Percentiles rank a stretch among this genome's conserved stretches.
These are phyloP conservation scores for Aspergillus ostianus DNA, from an alignment of 495 filamentous ascomycete species.

Conservation along the genomic window DNA sequence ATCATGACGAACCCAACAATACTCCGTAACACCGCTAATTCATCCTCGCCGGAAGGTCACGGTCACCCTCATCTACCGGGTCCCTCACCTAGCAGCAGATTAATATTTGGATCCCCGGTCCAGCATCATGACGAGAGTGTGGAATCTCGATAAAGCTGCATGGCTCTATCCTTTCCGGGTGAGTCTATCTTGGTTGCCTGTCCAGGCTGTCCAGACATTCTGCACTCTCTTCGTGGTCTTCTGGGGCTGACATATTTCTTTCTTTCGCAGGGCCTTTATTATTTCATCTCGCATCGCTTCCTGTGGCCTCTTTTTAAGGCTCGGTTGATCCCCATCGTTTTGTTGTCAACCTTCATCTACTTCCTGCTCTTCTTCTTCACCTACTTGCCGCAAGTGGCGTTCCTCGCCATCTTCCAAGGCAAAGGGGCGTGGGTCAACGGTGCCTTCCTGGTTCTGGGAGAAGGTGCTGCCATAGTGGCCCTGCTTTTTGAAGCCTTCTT, in stretches of 20 bases:
- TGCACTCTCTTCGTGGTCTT: background rate
- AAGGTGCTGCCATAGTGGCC: slow-evolving; percentile 59
- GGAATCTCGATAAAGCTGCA: slow-evolving; percentile 39
- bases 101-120: background rate
- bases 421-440: slow-evolving; percentile 60
- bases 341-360: slow-evolving; percentile 60
- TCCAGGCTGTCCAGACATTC: background rate
- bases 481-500: slow-evolving; percentile 67
- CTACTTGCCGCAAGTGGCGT: slow-evolving; percentile 61
- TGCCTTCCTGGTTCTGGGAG: slow-evolving; percentile 63
- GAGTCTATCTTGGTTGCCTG: slow-evolving; percentile 16
- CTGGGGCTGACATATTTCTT: background rate
- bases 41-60: too few species aligned
- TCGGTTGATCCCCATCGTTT: slow-evolving; percentile 56
- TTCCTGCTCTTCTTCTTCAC: slow-evolving; percentile 60
- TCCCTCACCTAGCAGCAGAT: background rate
- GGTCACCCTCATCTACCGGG: background rate
- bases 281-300: slow-evolving; percentile 58
- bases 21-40: too few species aligned
- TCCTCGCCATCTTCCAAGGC: slow-evolving; percentile 63
- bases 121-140: slow-evolving; percentile 22
- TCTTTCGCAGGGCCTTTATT: slow-evolving; percentile 53
- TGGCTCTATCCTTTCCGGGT: slow-evolving; percentile 59
- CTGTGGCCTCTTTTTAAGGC: slow-evolving; percentile 61
- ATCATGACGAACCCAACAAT: too few species aligned